Evolutionary conservation across 106 monocot species (phyloP).

Genomic region (Xerophyta viscosa): DNA sequence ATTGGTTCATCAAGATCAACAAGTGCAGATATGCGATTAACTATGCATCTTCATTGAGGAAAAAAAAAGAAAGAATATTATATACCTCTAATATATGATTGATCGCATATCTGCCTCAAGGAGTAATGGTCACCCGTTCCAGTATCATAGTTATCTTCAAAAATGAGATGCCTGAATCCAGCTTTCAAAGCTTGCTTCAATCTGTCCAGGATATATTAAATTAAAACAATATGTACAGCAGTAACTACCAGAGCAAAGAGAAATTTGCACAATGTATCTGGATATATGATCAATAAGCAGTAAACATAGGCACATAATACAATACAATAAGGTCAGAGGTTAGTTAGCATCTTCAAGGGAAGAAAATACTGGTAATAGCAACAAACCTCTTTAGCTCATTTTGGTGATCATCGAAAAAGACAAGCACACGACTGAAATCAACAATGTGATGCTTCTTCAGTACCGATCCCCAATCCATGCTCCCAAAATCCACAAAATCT

Average conservation of each 20-base stretch:
- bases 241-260: conserved; percentile 1
- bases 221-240: not conserved
- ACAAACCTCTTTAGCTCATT: conserved; percentile 87
- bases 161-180: conserved; percentile 81
- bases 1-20: too few species aligned
- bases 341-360: too few species aligned
- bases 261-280: not conserved
- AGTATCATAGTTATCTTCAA: conserved; percentile 97
- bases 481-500: conserved; percentile 92
- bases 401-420: conserved; percentile 91
- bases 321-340: too few species aligned
- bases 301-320: too few species aligned
- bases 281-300: too few species aligned
- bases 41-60: not conserved
- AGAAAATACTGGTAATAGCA: too few species aligned
- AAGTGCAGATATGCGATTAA: too few species aligned
- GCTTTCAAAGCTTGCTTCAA: conserved; percentile 77
- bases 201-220: conserved; percentile 20
- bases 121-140: conserved; percentile 98
- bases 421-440: conserved; percentile 6
- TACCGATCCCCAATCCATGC: conserved; percentile 55
- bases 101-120: conserved; percentile 95
- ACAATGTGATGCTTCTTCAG: conserved; percentile 65
- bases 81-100: conserved; percentile 80
- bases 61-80: not conserved